Evolutionary conservation across 1,284 basidiomycete genomes (phyloP).

Genomic region (Puccinia triticina): DNA sequence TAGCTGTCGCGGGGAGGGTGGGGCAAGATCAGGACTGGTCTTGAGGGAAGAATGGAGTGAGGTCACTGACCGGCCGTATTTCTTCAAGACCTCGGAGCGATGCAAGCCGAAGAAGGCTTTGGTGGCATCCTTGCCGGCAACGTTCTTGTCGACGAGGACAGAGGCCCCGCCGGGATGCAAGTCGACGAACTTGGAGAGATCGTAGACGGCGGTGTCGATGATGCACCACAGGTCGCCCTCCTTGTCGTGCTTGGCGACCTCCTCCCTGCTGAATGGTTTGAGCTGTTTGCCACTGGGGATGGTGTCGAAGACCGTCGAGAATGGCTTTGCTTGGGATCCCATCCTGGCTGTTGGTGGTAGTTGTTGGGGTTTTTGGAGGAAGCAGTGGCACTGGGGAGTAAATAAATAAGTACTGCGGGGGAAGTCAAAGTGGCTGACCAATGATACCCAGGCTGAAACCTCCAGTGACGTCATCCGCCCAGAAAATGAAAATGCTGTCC

Average conservation of each 20-base stretch:
- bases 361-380: no score
- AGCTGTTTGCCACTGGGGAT: constrained; percentile 42
- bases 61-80: constrained; percentile 70
- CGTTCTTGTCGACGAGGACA: constrained; percentile 72
- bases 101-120: constrained; percentile 83
- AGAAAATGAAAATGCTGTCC: no score
- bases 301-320: constrained; percentile 39
- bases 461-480: no score
- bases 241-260: constrained; percentile 38
- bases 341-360: no score
- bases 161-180: constrained; percentile 80
- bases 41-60: background rate
- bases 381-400: no score
- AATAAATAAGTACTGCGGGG: no score
- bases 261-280: constrained; percentile 40
- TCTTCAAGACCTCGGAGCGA: constrained; percentile 73
- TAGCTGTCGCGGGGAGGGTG: constrained; percentile 52
- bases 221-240: constrained; percentile 46
- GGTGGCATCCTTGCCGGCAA: constrained; percentile 82
- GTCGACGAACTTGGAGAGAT: constrained; percentile 71
- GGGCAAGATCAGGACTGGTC: background rate
- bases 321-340: background rate
- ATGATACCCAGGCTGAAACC: no score
- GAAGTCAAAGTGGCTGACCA: no score
- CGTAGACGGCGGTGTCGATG: constrained; percentile 51